Evolutionary conservation across 768 basidiomycete genomes (phyloP), one percentile per base, ranked within the genome.

Genomic region (Boletus insuetus): DNA sequence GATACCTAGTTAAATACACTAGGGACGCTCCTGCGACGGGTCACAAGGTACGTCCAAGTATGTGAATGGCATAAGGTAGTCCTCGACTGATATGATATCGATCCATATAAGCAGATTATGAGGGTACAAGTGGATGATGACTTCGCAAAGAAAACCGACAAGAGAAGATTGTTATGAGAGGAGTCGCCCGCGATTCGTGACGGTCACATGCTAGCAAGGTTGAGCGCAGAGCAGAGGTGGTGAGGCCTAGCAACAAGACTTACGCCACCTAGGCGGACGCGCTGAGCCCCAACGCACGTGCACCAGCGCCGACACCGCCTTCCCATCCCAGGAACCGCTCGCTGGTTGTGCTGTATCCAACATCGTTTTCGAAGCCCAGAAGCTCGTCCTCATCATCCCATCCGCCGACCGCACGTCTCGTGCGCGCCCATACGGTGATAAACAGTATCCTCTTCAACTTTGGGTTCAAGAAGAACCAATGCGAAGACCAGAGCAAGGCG

Each of bases 401-500:
- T 50, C 74, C 81, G 39, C 80, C 73, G 17, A 76, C 74, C 19
- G 82, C 75, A 46, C 82, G 81, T 63, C 80, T 81, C 32, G 87
- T 86, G 42, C 88, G 82, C 8, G 94, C 92, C 92, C 94, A 97
- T 20, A 93, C 85, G 2, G 92, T 89, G 55, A 97, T 82, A 74
- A 96, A 98, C 52, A 98, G 73, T 64, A 98, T 84, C 20, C 95
- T 85, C 76, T 95, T 97, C 73, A 86, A 75, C 76, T 93, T 95
- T 65, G 88, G 82, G 78, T 94, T 96, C 64, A 93, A 77, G 77
- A 98, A 96, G 79, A 98, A 98, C 87, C 93, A 96, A 69, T 96
- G 92, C 12, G 91, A 92, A 34, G 91, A 94, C 95, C 95, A 98
- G 8, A 98, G 79, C 54, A 98, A 75, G 5, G 92, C 88, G 17